These are phyloP conservation scores for Cryptosporidium baileyi DNA, from an alignment of 169 alveolate genomes.

Conservation along the genomic window DNA sequence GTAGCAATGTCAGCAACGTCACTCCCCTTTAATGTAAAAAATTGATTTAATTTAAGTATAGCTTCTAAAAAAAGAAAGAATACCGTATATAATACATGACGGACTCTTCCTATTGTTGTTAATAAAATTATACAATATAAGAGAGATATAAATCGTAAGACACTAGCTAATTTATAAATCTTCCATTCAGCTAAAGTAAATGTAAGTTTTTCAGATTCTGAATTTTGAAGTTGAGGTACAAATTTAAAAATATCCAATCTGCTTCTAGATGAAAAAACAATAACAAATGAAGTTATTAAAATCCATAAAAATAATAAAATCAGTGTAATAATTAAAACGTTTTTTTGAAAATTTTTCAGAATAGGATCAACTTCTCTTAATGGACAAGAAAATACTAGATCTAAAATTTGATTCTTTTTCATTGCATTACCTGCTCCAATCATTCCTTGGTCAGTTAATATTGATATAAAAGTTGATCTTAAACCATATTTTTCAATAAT, in stretches of 20 bases:
- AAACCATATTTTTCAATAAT: not conserved
- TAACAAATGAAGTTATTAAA: slow-evolving; percentile 24
- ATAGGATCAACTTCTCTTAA: slow-evolving; percentile 49
- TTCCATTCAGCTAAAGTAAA: slow-evolving; percentile 48
- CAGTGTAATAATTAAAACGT: not conserved
- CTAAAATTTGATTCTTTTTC: slow-evolving; percentile 51
- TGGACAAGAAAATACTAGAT: slow-evolving; percentile 57
- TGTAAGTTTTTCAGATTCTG: slow-evolving; percentile 11
- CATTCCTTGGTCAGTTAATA: slow-evolving; percentile 8
- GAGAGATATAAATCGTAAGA: slow-evolving; percentile 26
- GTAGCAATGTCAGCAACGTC: slow-evolving; percentile 53
- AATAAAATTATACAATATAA: slow-evolving; percentile 34
- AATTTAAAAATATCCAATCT: slow-evolving; percentile 37
- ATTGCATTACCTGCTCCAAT: not conserved
- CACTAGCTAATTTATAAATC: slow-evolving; percentile 11
- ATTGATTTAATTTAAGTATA: slow-evolving; percentile 13
- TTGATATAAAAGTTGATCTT: not conserved
- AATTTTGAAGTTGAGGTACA: slow-evolving; percentile 8
- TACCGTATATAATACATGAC: slow-evolving; percentile 30
- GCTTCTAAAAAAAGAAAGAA: slow-evolving; percentile 19
- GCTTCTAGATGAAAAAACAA: slow-evolving; percentile 46
- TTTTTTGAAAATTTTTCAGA: slow-evolving; percentile 18
- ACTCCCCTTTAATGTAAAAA: slow-evolving; percentile 24
- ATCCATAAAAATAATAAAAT: slow-evolving; percentile 31
- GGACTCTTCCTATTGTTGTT: slow-evolving; percentile 42